phyloP scores from a whole-genome alignment of 495 filamentous ascomycete species.

The Aspergillus biplanus region DNA sequence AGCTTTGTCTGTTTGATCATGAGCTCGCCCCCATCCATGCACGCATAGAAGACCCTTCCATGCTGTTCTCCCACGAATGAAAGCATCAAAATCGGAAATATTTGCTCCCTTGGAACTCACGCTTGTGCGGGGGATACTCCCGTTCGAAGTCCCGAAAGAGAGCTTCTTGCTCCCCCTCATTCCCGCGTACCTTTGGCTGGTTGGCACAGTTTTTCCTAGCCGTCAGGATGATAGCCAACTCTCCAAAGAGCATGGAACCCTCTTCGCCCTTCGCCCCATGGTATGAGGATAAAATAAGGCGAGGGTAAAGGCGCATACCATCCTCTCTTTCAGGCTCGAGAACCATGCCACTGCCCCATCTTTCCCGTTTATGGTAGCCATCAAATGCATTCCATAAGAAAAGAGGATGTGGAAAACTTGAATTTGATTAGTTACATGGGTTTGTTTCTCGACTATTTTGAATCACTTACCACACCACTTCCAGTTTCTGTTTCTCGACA shows the following conservation, averaged over 20 bases:
- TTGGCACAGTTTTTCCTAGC: constrained; percentile 10
- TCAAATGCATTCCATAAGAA: too few species aligned
- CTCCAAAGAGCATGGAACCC: neutral
- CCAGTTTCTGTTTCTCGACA: too few species aligned
- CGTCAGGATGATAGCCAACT: constrained; percentile 1
- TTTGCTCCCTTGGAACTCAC: neutral
- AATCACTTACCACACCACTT: too few species aligned
- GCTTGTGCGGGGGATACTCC: neutral
- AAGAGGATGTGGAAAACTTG: too few species aligned
- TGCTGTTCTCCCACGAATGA: constrained; percentile 12
- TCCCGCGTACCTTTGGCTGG: neutral
- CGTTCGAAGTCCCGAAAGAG: neutral
- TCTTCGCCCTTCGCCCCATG: too few species aligned
- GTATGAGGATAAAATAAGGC: too few species aligned
- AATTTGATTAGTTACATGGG: too few species aligned
- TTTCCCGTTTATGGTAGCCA: too few species aligned
- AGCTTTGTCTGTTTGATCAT: constrained; percentile 12
- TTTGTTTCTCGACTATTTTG: too few species aligned
- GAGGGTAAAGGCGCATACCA: too few species aligned
- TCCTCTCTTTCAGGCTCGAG: too few species aligned
- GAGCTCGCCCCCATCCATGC: constrained; percentile 1
- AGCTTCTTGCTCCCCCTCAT: neutral
- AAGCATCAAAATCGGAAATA: constrained; percentile 10
- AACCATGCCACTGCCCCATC: too few species aligned
- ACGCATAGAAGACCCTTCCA: constrained; percentile 15